Evolutionary conservation across 495 filamentous ascomycete genomes (phyloP).

Genomic region (Venustampulla echinocandica): DNA sequence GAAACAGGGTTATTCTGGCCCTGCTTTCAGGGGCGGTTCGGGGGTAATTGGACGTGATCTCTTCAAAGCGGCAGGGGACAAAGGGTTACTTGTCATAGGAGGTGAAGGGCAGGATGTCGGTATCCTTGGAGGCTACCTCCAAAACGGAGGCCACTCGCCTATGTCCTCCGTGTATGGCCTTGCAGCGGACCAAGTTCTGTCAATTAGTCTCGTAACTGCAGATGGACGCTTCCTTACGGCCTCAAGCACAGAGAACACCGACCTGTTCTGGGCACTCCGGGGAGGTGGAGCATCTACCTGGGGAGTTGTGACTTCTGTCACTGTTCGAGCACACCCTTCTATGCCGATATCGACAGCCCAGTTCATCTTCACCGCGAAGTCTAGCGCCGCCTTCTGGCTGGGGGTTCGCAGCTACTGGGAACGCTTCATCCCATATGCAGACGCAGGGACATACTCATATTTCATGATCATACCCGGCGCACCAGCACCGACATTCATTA

Average conservation of each 20-base stretch:
- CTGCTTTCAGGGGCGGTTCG: constrained; percentile 37
- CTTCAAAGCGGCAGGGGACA: constrained; percentile 33
- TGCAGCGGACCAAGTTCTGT: constrained; percentile 51
- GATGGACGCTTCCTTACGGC: constrained; percentile 40
- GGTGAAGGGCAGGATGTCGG: constrained; percentile 27
- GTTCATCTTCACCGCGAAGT: background rate
- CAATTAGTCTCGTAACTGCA: constrained; percentile 51
- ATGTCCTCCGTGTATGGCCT: constrained; percentile 48
- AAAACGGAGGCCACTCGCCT: constrained; percentile 52
- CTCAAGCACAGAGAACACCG: constrained; percentile 19
- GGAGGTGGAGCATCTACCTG: constrained; percentile 34
- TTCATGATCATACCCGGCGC: constrained; percentile 27
- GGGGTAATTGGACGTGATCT: constrained; percentile 50
- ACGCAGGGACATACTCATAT: constrained; percentile 43
- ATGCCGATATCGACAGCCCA: constrained; percentile 14
- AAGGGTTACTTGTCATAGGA: constrained; percentile 45
- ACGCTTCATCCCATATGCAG: constrained; percentile 14
- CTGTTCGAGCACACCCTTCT: constrained; percentile 6
- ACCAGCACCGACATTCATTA: constrained; percentile 6
- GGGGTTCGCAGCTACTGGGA: constrained; percentile 5
- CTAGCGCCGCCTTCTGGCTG: background rate
- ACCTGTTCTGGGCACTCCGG: constrained; percentile 53
- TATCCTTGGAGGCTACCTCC: constrained; percentile 45
- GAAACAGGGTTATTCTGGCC: constrained; percentile 29
- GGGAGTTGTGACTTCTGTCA: constrained; percentile 13